Percentiles rank a stretch among this genome's conserved stretches.
phyloP scores from a whole-genome alignment of 2,329 filamentous ascomycete genomes.

The Neonectria neomacrospora region DNA sequence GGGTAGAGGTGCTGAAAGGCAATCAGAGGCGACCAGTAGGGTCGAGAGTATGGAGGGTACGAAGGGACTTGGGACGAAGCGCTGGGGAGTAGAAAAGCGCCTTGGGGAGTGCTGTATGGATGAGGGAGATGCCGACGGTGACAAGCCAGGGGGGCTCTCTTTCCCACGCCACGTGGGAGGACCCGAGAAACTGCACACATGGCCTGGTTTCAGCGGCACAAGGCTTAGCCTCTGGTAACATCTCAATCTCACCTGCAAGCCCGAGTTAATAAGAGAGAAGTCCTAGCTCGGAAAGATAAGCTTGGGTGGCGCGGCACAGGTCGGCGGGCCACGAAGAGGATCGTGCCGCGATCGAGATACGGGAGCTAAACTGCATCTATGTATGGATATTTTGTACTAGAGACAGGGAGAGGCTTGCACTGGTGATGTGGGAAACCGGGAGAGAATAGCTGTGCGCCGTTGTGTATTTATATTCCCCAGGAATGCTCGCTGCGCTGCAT shows the following conservation, averaged over 20 bases:
- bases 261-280: background rate
- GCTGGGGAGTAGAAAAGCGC: constrained; percentile 38
- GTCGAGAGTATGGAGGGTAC: constrained; percentile 71
- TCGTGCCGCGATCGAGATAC: background rate
- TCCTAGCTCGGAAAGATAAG: background rate
- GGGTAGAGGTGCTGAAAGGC: constrained; percentile 68
- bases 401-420: background rate
- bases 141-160: background rate
- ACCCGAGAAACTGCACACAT: constrained; percentile 11
- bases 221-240: background rate
- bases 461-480: background rate
- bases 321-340: background rate
- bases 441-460: no score
- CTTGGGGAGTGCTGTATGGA: background rate
- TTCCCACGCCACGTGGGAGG: background rate
- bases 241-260: background rate
- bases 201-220: constrained; percentile 1
- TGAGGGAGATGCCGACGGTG: background rate
- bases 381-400: no score
- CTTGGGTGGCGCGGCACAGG: background rate
- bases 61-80: constrained; percentile 67
- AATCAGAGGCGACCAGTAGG: constrained; percentile 67
- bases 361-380: background rate
- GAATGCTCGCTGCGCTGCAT: background rate
- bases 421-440: background rate